Evolutionary conservation across 2,329 filamentous ascomycete genomes (phyloP), one percentile per base, ranked within the genome.

Genomic region (Trichophyton benhamiae): DNA sequence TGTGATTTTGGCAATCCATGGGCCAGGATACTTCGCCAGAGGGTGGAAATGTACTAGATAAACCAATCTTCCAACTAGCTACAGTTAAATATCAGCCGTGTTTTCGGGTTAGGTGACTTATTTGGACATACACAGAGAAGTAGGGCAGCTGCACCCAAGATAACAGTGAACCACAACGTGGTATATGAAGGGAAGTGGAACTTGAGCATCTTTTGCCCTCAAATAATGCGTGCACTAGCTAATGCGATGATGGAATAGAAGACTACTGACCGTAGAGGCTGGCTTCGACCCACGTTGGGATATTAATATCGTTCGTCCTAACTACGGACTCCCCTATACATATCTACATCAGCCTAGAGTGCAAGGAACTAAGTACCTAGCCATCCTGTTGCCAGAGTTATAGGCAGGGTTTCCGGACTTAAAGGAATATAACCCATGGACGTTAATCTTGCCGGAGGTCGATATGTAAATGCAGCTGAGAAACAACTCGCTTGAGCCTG

Each of bases 1-100:
- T 38, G 58, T 27, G 17, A 49, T 30, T 30, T 60, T 22, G 25
- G 58, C 42, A 25, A 22, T 42, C 17, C 13, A 30, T 48, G n/a
- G 42, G 22, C 42, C 17, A 20, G 17, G 42, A 60, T 33, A 49
- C 38, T 42, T 27, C 44, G 60, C 38, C 38, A 41, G 38, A 41
- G 38, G 58, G n/a, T 60, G 6, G 27, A 60, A 20, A 55, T 55
- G 22, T 60, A 60, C 27, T n/a, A 6, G 38, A 15, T 41, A 41
- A 1, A 41, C 38, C 38, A 41, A 41, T 41, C 3, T 15, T 13
- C 38, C 38, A 11, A 41, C 38, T 13, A 41, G 9, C 38, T 41
- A 41, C 15, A 15, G 8, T 41, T 3, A 15, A 41, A 41, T 41
- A 41, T 41, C 15, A 41, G 38, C 38, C 15, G 6, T 41, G 2